These are phyloP conservation scores for Aspergillus sp. DNA, from an alignment of 2,329 filamentous ascomycete species.

Conservation along the genomic window DNA sequence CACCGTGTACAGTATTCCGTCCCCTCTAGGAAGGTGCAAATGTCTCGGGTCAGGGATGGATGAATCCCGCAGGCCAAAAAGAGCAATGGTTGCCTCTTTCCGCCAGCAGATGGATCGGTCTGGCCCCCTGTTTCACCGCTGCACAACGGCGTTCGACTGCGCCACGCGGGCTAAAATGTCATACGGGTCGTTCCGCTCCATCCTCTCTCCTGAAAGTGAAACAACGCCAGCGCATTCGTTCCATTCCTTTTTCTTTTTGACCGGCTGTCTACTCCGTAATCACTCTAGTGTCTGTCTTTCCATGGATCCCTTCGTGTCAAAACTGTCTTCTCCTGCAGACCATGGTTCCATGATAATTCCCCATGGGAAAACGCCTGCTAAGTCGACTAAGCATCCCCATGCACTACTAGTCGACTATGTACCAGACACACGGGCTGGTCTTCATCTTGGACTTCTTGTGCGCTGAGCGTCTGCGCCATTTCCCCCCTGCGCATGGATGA, in stretches of 20 bases:
- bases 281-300: background rate
- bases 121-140: slow-evolving; percentile 8
- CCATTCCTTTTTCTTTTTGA: background rate
- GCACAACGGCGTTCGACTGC: slow-evolving; percentile 6
- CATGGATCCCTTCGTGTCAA: background rate
- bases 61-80: background rate
- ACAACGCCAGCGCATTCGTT: background rate
- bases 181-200: slow-evolving; percentile 9
- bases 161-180: slow-evolving; percentile 6
- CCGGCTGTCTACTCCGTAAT: too few species aligned
- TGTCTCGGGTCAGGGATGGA: too few species aligned
- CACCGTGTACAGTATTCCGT: too few species aligned
- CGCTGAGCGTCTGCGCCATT: background rate
- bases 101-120: background rate
- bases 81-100: background rate
- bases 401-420: background rate
- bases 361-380: too few species aligned
- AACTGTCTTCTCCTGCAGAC: too few species aligned
- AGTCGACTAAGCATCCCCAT: too few species aligned
- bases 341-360: too few species aligned
- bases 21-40: too few species aligned
- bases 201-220: background rate
- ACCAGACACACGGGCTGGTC: background rate
- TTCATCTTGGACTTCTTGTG: background rate
- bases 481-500: background rate